phyloP scores from a whole-genome alignment of 768 basidiomycete species.

The Suillus paluster region DNA sequence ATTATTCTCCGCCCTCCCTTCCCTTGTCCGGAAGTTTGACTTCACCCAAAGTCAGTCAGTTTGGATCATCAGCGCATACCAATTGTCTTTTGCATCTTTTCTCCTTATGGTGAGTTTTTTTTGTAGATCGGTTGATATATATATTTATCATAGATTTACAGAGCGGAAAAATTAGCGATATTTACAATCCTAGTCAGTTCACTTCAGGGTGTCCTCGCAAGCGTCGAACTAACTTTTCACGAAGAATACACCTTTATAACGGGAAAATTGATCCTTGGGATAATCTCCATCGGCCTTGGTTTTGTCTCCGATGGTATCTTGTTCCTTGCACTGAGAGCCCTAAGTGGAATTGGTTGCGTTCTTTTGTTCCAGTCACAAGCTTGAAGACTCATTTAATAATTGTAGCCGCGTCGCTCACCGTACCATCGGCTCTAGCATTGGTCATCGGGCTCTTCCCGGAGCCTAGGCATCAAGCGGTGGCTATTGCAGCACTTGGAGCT shows the following conservation, averaged over 20 bases:
- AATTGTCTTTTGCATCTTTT: conserved; percentile 40
- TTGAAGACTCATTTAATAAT: neutral
- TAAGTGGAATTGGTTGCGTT: neutral
- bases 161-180: conserved; percentile 38
- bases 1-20: conserved; percentile 36
- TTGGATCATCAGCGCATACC: conserved; percentile 42
- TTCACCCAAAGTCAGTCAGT: conserved; percentile 2
- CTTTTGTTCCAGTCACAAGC: neutral
- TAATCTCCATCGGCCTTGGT: neutral
- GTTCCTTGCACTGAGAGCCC: neutral
- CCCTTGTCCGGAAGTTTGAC: conserved; percentile 19
- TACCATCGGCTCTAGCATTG: neutral
- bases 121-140: neutral
- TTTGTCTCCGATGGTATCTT: neutral
- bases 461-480: neutral
- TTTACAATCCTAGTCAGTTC: conserved; percentile 38
- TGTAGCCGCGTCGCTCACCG: neutral
- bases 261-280: neutral
- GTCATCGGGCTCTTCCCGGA: neutral
- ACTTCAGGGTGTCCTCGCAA: neutral
- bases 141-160: conserved; percentile 1
- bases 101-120: conserved; percentile 34
- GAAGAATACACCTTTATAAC: conserved; percentile 2
- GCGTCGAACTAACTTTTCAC: neutral
- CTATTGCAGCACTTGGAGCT: neutral